Conservation (phyloP, 2,329 filamentous ascomycete species). For the Phoma sp. region DNA sequence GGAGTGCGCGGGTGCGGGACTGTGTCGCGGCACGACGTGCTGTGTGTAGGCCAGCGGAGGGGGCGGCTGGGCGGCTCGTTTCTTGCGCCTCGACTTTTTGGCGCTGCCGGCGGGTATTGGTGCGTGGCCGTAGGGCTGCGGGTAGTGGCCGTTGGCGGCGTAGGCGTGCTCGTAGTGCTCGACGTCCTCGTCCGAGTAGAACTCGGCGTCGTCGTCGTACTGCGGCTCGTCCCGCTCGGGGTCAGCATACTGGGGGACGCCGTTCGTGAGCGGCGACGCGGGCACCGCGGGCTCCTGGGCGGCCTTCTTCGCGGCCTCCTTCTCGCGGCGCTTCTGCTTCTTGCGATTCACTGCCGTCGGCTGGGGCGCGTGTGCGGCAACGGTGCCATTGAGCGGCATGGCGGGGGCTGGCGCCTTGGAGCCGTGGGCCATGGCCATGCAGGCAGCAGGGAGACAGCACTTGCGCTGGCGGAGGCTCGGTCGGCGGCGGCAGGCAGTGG, state of each 20-base stretch:
- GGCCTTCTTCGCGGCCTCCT: conserved; percentile 72
- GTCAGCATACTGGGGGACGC: conserved; percentile 52
- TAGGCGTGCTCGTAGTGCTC: conserved; percentile 44
- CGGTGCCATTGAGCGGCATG: conserved; percentile 50
- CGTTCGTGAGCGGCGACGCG: conserved; percentile 15
- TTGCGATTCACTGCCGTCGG: conserved; percentile 78
- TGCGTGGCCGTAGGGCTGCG: conserved; percentile 33
- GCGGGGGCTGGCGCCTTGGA: conserved; percentile 21
- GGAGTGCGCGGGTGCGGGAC: conserved; percentile 53
- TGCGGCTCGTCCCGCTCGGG: conserved; percentile 53
- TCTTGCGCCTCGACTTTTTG: conserved; percentile 72
- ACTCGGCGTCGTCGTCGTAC: conserved; percentile 40
- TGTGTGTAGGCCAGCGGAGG: conserved; percentile 42
- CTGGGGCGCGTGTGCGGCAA: conserved; percentile 40
- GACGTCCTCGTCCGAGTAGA: conserved; percentile 51
- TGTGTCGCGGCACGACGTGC: conserved; percentile 41
- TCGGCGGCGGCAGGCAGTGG: conserved; percentile 19
- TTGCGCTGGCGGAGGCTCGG: conserved; percentile 1
- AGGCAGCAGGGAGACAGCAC: background rate
- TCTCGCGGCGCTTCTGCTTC: conserved; percentile 92
- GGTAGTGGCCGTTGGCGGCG: conserved; percentile 41
- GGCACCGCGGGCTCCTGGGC: conserved; percentile 44
- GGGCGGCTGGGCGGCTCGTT: conserved; percentile 62
- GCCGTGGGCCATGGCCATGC: conserved; percentile 15
- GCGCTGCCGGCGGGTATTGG: conserved; percentile 29